Conservation (phyloP, 495 filamentous ascomycete genomes). For the Talaromyces stipitatus region DNA sequence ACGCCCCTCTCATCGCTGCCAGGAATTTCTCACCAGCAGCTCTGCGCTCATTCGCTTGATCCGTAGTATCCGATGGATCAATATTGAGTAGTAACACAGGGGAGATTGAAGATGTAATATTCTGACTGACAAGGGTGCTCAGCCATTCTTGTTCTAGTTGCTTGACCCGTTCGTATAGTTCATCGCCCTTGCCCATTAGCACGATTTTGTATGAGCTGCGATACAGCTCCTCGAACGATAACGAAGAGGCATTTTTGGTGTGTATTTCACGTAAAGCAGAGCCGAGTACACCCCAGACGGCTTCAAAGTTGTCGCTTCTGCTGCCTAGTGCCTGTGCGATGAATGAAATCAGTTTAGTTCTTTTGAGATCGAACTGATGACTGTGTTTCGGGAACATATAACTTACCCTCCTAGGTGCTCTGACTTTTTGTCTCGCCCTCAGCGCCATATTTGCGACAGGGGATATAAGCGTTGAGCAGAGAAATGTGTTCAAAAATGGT, state of each 20-base stretch:
- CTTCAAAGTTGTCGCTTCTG: conserved; percentile 67
- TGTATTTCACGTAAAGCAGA: conserved; percentile 79
- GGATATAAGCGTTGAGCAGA: neutral
- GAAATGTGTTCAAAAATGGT: neutral
- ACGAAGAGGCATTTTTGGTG: conserved; percentile 76
- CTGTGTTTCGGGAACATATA: neutral
- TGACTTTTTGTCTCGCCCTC: conserved; percentile 60
- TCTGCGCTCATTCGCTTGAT: conserved; percentile 66
- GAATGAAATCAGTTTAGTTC: neutral
- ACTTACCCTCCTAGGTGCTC: conserved; percentile 65
- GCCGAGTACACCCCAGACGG: conserved; percentile 66
- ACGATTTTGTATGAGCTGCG: conserved; percentile 96
- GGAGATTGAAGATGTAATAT: conserved; percentile 54
- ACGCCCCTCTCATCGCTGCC: conserved; percentile 63
- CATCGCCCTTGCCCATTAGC: conserved; percentile 72
- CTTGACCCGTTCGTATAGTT: conserved; percentile 74
- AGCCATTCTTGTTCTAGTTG: conserved; percentile 78
- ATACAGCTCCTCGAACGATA: conserved; percentile 95
- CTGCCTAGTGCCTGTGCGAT: conserved; percentile 40
- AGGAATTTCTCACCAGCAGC: conserved; percentile 79
- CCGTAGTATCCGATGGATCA: conserved; percentile 32
- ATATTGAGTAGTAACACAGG: conserved; percentile 45
- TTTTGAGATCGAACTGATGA: neutral
- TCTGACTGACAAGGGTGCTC: conserved; percentile 53
- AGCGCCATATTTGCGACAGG: conserved; percentile 24